These are phyloP conservation scores for Basidiobolus meristosporus DNA, from an alignment of 371 early-diverging fungal species.

Conservation along the genomic window DNA sequence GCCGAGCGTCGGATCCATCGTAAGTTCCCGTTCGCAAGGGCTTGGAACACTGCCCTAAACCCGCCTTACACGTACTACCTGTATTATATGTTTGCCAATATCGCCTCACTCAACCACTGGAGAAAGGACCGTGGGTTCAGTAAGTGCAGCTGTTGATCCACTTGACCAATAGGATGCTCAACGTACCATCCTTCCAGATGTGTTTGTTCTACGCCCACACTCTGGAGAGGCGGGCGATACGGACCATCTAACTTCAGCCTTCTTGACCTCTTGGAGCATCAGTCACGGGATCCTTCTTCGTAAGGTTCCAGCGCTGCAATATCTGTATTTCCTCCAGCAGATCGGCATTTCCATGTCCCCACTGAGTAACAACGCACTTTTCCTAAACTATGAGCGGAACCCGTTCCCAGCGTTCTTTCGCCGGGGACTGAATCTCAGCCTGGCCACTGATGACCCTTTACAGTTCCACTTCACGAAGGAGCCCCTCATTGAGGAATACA, in stretches of 20 bases:
- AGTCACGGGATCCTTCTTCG: conserved; percentile 92
- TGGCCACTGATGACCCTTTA: conserved; percentile 96
- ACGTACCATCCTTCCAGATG: conserved; percentile 24
- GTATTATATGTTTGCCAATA: conserved; percentile 89
- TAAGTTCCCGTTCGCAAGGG: conserved; percentile 71
- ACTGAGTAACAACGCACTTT: conserved; percentile 94
- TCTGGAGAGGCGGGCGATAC: conserved; percentile 98
- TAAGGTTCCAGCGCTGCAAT: conserved; percentile 93
- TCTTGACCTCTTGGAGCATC: conserved; percentile 81
- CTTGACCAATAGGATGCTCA: too few relatives aligned
- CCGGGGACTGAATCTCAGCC: conserved; percentile 86
- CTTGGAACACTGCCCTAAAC: conserved; percentile 61
- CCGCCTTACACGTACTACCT: conserved; percentile 96
- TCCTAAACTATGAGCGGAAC: conserved; percentile 90
- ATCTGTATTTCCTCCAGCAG: conserved; percentile 87
- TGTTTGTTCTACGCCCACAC: conserved; percentile 90
- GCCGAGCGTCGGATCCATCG: conserved; percentile 62
- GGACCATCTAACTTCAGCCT: conserved; percentile 87
- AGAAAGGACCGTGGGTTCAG: conserved; percentile 62
- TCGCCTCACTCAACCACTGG: conserved; percentile 74
- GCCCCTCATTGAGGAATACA: conserved; percentile 97
- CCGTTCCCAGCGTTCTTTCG: conserved; percentile 90
- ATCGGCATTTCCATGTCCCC: conserved; percentile 98
- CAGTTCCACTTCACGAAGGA: conserved; percentile 98
- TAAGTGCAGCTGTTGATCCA: conserved; percentile 12